Conservation (phyloP, 1,139 yeast species). For the Debaryomyces psychrophilus region DNA sequence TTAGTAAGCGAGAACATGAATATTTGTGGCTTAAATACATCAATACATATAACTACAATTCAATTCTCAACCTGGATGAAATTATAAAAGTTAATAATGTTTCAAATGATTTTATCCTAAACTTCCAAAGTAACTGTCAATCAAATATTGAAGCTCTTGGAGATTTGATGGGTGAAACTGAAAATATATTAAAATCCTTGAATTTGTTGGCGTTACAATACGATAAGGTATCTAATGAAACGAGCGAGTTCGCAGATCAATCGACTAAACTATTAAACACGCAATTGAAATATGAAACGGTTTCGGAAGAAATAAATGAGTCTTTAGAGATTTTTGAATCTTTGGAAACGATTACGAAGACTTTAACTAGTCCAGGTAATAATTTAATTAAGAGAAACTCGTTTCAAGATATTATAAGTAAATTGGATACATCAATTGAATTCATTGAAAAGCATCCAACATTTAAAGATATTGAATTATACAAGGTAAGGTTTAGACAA, state of each 20-base stretch:
- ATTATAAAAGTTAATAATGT: conserved; percentile 36
- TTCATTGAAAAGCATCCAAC: conserved; percentile 43
- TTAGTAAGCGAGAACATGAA: conserved; percentile 37
- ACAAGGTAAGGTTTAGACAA: conserved; percentile 75
- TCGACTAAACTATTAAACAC: conserved; percentile 58
- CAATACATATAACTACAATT: conserved; percentile 41
- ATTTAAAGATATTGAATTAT: conserved; percentile 71
- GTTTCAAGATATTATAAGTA: conserved; percentile 56
- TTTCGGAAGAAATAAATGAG: conserved; percentile 52
- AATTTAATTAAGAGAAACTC: conserved; percentile 60
- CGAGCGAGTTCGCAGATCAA: conserved; percentile 63
- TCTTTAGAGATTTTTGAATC: conserved; percentile 67
- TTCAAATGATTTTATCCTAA: conserved; percentile 33
- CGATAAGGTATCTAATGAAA: conserved; percentile 59
- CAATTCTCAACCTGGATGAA: conserved; percentile 35
- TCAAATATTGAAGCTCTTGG: conserved; percentile 37
- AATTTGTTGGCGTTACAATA: conserved; percentile 52
- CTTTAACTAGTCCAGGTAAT: conserved; percentile 71
- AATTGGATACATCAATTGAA: conserved; percentile 57
- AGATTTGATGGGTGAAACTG: conserved; percentile 44
- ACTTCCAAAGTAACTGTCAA: conserved; percentile 46
- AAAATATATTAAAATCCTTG: conserved; percentile 43
- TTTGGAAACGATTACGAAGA: conserved; percentile 68
- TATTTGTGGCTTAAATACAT: conserved; percentile 35
- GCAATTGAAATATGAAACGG: conserved; percentile 46